Evolutionary conservation across 208 protist species (phyloP).

Genomic region (Strigomonas culicis): DNA sequence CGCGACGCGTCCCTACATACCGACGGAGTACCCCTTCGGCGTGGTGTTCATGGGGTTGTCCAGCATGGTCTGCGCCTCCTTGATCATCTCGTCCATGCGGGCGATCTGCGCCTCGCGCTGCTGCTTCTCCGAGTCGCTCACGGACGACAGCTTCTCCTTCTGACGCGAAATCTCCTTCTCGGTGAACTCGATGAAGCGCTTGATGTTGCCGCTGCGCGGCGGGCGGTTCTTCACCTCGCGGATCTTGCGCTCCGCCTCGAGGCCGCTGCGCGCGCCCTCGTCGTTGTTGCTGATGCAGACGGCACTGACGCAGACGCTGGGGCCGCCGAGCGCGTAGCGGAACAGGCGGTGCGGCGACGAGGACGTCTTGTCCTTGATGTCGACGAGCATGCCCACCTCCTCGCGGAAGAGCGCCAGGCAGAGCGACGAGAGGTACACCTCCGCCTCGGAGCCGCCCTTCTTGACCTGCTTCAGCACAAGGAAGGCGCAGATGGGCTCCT

Average conservation of each 20-base stretch:
- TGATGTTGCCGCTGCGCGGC: slow-evolving; percentile 73
- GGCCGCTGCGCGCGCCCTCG: slow-evolving; percentile 23
- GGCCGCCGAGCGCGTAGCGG: slow-evolving; percentile 69
- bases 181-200: slow-evolving; percentile 62
- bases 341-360: slow-evolving; percentile 57
- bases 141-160: slow-evolving; percentile 54
- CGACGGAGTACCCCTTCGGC: slow-evolving; percentile 59
- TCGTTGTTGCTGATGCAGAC: slow-evolving; percentile 38
- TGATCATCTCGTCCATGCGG: slow-evolving; percentile 68
- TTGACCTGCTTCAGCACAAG: slow-evolving; percentile 71
- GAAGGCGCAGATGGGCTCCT: slow-evolving; percentile 59
- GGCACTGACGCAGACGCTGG: slow-evolving; percentile 50
- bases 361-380: slow-evolving; percentile 58
- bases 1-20: too few relatives aligned
- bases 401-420: slow-evolving; percentile 56
- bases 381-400: slow-evolving; percentile 35
- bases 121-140: slow-evolving; percentile 44
- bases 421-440: slow-evolving; percentile 73
- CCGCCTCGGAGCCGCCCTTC: slow-evolving; percentile 37
- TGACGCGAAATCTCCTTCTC: slow-evolving; percentile 63
- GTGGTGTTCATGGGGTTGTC: slow-evolving; percentile 43
- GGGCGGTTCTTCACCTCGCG: slow-evolving; percentile 74
- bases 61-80: slow-evolving; percentile 56
- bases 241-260: slow-evolving; percentile 69
- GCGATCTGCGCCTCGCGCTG: slow-evolving; percentile 36